phyloP scores from a whole-genome alignment of 768 basidiomycete species.

The Russula vinacea region DNA sequence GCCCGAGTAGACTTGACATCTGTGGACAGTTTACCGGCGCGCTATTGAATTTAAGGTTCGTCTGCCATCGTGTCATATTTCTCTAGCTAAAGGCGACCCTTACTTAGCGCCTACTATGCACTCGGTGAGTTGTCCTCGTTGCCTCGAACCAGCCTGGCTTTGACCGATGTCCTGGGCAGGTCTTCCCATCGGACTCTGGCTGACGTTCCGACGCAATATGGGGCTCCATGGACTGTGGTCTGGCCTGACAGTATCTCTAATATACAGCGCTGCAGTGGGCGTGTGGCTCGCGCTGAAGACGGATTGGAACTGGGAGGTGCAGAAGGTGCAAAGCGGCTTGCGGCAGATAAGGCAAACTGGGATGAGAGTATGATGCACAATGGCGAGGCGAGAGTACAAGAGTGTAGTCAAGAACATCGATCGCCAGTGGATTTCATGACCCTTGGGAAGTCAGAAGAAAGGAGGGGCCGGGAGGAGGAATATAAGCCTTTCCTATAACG shows the following conservation, averaged over 20 bases:
- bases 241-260: constrained; percentile 67
- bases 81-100: neutral
- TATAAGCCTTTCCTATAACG: neutral
- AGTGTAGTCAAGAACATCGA: neutral
- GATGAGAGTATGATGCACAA: neutral
- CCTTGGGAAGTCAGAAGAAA: neutral
- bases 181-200: constrained; percentile 77
- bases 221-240: constrained; percentile 80
- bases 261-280: constrained; percentile 55
- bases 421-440: neutral
- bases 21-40: constrained; percentile 60
- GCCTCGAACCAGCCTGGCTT: neutral
- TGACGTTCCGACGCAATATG: constrained; percentile 59
- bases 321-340: constrained; percentile 56
- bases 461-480: neutral
- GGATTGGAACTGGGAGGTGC: constrained; percentile 68
- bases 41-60: constrained; percentile 68
- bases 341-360: constrained; percentile 25
- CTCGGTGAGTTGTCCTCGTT: constrained; percentile 45
- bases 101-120: constrained; percentile 66
- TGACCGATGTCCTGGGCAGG: constrained; percentile 39
- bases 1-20: constrained; percentile 1
- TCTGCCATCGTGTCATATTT: constrained; percentile 19
- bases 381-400: neutral
- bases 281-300: constrained; percentile 52